Evolutionary conservation across 768 basidiomycete species (phyloP), one percentile per base, ranked within the genome.

Genomic region (Russula foetens): DNA sequence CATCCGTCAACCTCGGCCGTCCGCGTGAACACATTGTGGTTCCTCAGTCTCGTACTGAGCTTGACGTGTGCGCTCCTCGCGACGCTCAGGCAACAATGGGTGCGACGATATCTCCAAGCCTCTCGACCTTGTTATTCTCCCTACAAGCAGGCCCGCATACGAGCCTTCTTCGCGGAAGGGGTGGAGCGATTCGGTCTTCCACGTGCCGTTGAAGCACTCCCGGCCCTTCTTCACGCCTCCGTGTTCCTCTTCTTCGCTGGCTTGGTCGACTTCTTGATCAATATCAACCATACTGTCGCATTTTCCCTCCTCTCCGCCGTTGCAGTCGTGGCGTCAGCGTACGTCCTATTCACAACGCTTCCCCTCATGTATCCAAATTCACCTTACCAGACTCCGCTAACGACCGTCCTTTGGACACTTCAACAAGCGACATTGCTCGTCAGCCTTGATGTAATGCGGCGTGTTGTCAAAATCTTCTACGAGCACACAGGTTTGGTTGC

Each of bases 211-310:
- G 63, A 65, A 11, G 63, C 49, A 6, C 58, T 64, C 24, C 63
- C 64, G 5, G 56, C 58, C 4, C 54, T 65, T 48, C 58, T 65
- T 9, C 64, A 64, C 14, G 24, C 48, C 11, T 59, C 62, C 6
- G 38, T n/a, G n/a, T n/a, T n/a, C 51, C 47, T 66, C 39, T 66
- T 66, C 61, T 58, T 66, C 29, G 59, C 55, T 2, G 65, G 65
- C 23, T 35, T 66, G 21, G 44, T 55, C 17, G 60, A 56, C 54
- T 4, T n/a, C n/a, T n/a, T n/a, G n/a, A n/a, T n/a, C n/a, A n/a
- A n/a, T n/a, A n/a, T n/a, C n/a, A n/a, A n/a, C n/a, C n/a, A n/a
- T n/a, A n/a, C n/a, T n/a, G n/a, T n/a, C n/a, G n/a, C n/a, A n/a
- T n/a, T n/a, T n/a, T n/a, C n/a, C n/a, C n/a, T n/a, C n/a, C n/a